A percentile compares a stretch with the other conserved stretches of the same genome.
Conservation (phyloP, 2,329 filamentous ascomycete species). For the Colletotrichum godetiae region DNA sequence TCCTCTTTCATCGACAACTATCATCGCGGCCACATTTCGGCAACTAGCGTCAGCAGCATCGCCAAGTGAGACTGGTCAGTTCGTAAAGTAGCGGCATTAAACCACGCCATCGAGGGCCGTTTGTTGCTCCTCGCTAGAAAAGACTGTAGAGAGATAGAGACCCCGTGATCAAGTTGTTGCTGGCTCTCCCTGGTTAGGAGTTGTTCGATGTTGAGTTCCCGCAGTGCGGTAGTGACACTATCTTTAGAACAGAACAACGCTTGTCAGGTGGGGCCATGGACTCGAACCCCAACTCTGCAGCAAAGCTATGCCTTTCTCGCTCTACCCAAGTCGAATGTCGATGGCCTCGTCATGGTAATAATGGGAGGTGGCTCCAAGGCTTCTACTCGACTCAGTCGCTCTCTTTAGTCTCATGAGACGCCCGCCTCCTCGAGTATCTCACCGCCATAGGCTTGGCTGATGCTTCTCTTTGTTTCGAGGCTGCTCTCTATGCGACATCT, state of each 20-base stretch:
- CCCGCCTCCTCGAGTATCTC: background rate
- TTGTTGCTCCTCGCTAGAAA: conserved; percentile 2
- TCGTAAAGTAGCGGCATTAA: conserved; percentile 11
- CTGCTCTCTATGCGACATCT: background rate
- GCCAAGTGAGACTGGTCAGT: background rate
- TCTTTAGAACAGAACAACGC: conserved; percentile 20
- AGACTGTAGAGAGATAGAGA: background rate
- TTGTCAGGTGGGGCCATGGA: conserved; percentile 2
- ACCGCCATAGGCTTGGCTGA: background rate
- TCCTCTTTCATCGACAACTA: background rate
- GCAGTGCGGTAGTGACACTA: conserved; percentile 9
- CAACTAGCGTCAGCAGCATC: background rate
- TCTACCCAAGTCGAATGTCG: background rate
- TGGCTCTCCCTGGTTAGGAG: conserved; percentile 5
- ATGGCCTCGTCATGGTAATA: background rate
- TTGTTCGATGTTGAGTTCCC: background rate
- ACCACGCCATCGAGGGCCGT: background rate
- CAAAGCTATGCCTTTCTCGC: background rate
- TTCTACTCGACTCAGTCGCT: background rate
- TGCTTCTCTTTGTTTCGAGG: background rate
- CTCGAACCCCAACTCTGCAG: conserved; percentile 3
- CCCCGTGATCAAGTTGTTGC: conserved; percentile 10
- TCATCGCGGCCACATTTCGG: background rate
- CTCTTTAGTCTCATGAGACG: background rate
- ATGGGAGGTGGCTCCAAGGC: too few relatives aligned